These are phyloP conservation scores for Annona squamosa DNA, from an alignment of 164 flowering plant genomes.

Conservation along the genomic window DNA sequence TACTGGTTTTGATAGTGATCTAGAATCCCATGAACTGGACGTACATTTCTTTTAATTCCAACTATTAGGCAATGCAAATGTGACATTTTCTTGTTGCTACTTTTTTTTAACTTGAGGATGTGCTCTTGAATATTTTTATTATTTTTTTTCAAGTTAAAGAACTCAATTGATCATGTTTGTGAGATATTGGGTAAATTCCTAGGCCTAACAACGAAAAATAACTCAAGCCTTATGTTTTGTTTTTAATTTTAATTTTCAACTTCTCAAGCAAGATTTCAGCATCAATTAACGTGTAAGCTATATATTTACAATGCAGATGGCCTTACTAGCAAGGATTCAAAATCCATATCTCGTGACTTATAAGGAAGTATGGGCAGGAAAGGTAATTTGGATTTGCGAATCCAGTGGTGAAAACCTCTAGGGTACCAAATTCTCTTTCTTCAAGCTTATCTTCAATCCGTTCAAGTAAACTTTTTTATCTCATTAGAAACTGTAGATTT, in stretches of 20 bases:
- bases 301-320: slow-evolving; percentile 48
- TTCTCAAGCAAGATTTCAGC: not conserved
- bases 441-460: not conserved
- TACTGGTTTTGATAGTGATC: not conserved
- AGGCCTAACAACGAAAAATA: too few relatives aligned
- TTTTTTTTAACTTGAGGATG: not conserved
- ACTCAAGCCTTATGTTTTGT: too few relatives aligned
- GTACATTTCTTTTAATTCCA: not conserved
- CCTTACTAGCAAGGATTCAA: slow-evolving; percentile 54
- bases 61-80: not conserved
- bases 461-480: not conserved
- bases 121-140: not conserved
- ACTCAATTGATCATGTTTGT: not conserved
- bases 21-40: not conserved
- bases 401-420: not conserved
- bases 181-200: not conserved
- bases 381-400: slow-evolving; percentile 33
- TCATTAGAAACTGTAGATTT: not conserved
- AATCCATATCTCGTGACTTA: slow-evolving; percentile 73
- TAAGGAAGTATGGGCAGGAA: slow-evolving; percentile 86
- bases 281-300: not conserved
- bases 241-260: not conserved
- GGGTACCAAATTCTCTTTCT: not conserved
- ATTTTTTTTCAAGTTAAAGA: not conserved
- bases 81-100: not conserved